phyloP scores from a whole-genome alignment of 768 basidiomycete genomes.

The Melanogaster broomeanus region DNA sequence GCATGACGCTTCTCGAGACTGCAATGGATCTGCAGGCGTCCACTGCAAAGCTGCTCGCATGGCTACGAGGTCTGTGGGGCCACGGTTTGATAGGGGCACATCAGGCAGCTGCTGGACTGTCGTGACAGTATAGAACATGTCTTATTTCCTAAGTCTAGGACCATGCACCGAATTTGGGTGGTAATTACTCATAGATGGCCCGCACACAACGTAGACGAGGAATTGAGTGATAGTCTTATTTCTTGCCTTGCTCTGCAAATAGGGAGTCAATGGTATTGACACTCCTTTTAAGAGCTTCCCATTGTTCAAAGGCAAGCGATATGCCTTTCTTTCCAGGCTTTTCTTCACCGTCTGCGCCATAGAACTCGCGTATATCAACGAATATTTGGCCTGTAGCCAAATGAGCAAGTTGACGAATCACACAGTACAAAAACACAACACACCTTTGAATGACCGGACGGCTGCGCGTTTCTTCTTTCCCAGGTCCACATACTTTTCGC shows the following conservation, averaged over 20 bases:
- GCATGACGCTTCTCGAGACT: slow-evolving; percentile 55
- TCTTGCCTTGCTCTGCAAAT: slow-evolving; percentile 35
- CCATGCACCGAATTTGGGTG: neutral
- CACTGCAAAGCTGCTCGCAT: slow-evolving; percentile 54
- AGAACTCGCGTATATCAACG: slow-evolving; percentile 79
- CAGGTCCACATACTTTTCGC: slow-evolving; percentile 57
- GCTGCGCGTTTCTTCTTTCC: slow-evolving; percentile 74
- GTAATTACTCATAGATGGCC: neutral
- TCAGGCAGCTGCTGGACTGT: slow-evolving; percentile 70
- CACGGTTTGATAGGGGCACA: slow-evolving; percentile 67
- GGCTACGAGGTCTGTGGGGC: slow-evolving; percentile 62
- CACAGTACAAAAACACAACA: neutral
- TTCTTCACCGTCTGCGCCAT: slow-evolving; percentile 54
- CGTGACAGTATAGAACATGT: slow-evolving; percentile 21
- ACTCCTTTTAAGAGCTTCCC: slow-evolving; percentile 54
- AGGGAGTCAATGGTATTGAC: slow-evolving; percentile 51
- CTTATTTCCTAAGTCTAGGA: slow-evolving; percentile 7
- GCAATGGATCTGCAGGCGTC: slow-evolving; percentile 66
- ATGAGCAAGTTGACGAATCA: slow-evolving; percentile 29
- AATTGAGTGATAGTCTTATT: slow-evolving; percentile 4
- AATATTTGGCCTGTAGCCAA: slow-evolving; percentile 44
- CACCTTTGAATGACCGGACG: slow-evolving; percentile 52
- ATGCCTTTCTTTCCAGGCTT: slow-evolving; percentile 87
- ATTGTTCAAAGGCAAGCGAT: slow-evolving; percentile 65
- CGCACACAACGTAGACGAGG: neutral